phyloP scores from a whole-genome alignment of 495 filamentous ascomycete genomes.

The Penicillium pancosmium region DNA sequence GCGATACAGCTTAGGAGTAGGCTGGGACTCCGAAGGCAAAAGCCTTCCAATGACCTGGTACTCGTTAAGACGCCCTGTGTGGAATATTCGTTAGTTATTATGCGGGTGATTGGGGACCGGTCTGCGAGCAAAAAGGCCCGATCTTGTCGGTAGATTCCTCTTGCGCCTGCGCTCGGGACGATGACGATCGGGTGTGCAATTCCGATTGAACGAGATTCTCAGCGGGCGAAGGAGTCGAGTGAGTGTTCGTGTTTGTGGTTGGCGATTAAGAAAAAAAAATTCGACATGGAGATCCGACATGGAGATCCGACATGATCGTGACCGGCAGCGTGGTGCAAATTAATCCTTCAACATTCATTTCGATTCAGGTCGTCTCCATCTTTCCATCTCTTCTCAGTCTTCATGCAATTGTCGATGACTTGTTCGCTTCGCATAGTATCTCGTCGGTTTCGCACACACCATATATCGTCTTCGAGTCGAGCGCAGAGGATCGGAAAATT shows the following conservation, averaged over 20 bases:
- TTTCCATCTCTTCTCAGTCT: not conserved
- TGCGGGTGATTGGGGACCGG: not conserved
- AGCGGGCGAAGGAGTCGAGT: slow-evolving; percentile 6
- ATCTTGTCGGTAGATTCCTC: slow-evolving; percentile 13
- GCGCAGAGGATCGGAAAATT: slow-evolving; percentile 19
- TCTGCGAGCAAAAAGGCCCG: not conserved
- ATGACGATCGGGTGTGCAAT: slow-evolving; percentile 25
- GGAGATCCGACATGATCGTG: slow-evolving; percentile 1
- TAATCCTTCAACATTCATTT: slow-evolving; percentile 6
- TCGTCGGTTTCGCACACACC: slow-evolving; percentile 32
- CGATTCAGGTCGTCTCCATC: not conserved
- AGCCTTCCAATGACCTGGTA: slow-evolving; percentile 99
- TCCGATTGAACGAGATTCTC: slow-evolving; percentile 9
- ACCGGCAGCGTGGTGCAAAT: slow-evolving; percentile 9
- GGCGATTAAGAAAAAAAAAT: slow-evolving; percentile 16
- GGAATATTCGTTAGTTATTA: slow-evolving; percentile 37
- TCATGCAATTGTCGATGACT: slow-evolving; percentile 14
- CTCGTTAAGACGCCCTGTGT: slow-evolving; percentile 93
- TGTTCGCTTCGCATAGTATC: slow-evolving; percentile 20
- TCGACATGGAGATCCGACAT: slow-evolving; percentile 25
- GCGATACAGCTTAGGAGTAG: slow-evolving; percentile 96
- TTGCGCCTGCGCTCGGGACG: slow-evolving; percentile 9
- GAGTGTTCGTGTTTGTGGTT: not conserved
- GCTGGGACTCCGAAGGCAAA: slow-evolving; percentile 92
- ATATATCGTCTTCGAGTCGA: slow-evolving; percentile 34